phyloP scores from a whole-genome alignment of 768 basidiomycete genomes.

The Glaciozyma antarctica region DNA sequence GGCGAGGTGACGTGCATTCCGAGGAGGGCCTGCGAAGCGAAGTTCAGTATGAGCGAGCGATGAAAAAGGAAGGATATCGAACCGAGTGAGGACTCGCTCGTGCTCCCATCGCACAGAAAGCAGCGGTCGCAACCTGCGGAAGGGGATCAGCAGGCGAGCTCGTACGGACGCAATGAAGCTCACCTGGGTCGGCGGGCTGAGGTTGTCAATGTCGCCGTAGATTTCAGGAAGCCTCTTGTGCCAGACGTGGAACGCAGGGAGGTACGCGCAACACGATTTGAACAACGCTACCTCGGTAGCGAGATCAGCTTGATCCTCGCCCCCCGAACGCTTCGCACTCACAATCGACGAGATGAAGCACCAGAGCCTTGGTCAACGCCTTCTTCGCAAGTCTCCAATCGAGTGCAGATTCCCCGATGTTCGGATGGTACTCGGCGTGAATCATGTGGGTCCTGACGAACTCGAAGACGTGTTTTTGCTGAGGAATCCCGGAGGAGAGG shows the following conservation, averaged over 20 bases:
- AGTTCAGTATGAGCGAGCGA: neutral
- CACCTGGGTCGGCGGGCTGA: conserved; percentile 10
- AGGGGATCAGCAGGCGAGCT: neutral
- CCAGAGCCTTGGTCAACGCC: neutral
- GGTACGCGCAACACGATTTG: conserved; percentile 22
- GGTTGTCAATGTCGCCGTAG: conserved; percentile 7
- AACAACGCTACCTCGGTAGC: conserved; percentile 9
- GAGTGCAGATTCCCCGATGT: neutral
- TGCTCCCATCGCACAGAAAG: conserved; percentile 23
- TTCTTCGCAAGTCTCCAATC: conserved; percentile 10
- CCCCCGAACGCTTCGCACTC: neutral
- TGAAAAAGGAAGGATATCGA: neutral
- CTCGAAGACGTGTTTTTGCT: neutral
- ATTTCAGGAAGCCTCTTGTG: neutral
- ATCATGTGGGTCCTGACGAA: neutral
- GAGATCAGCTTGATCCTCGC: neutral
- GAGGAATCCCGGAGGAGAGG: neutral
- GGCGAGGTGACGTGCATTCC: neutral
- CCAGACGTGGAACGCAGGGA: conserved; percentile 13
- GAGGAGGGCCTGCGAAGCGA: conserved; percentile 10
- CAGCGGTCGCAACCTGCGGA: neutral
- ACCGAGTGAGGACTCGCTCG: conserved; percentile 19
- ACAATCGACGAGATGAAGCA: conserved; percentile 17
- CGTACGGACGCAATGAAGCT: too few relatives aligned
- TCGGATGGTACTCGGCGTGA: neutral